phyloP scores from a whole-genome alignment of 768 basidiomycete species.

The Amanita exitialis region DNA sequence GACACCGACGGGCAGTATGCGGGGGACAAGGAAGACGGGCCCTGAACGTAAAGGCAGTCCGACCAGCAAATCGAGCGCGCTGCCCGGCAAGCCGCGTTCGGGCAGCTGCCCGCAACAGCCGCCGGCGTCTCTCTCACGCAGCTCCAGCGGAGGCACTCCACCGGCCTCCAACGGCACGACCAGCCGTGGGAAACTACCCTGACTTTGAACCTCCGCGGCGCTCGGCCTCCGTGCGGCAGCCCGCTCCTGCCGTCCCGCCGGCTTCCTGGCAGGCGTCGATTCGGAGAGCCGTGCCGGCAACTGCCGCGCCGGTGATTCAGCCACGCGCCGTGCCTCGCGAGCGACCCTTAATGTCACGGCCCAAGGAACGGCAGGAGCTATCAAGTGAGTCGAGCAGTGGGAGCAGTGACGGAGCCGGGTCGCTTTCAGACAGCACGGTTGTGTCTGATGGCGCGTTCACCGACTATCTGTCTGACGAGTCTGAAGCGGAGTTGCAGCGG shows the following conservation, averaged over 20 bases:
- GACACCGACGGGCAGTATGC: constrained; percentile 1
- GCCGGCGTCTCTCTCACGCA: constrained; percentile 27
- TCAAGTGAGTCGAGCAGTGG: constrained; percentile 49
- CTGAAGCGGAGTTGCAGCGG: constrained; percentile 80
- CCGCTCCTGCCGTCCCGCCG: constrained; percentile 20
- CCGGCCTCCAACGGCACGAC: constrained; percentile 38
- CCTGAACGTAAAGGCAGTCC: constrained; percentile 38
- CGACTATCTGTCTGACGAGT: constrained; percentile 87
- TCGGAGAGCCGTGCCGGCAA: not conserved
- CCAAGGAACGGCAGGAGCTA: constrained; percentile 22
- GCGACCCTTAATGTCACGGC: constrained; percentile 17
- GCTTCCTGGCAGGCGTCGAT: constrained; percentile 18
- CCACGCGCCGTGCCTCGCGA: constrained; percentile 13
- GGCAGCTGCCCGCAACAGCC: constrained; percentile 45
- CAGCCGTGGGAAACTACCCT: constrained; percentile 36
- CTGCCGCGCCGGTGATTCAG: not conserved
- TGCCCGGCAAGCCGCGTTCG: constrained; percentile 35
- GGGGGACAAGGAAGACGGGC: constrained; percentile 14
- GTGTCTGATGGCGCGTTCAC: constrained; percentile 85
- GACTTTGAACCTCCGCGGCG: constrained; percentile 49
- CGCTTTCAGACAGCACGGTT: constrained; percentile 64
- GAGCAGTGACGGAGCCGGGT: constrained; percentile 55
- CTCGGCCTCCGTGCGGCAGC: constrained; percentile 24
- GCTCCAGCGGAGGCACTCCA: constrained; percentile 30
- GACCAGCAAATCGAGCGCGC: constrained; percentile 26